phyloP scores from a whole-genome alignment of 208 protist species.

The Trypanosoma melophagium region DNA sequence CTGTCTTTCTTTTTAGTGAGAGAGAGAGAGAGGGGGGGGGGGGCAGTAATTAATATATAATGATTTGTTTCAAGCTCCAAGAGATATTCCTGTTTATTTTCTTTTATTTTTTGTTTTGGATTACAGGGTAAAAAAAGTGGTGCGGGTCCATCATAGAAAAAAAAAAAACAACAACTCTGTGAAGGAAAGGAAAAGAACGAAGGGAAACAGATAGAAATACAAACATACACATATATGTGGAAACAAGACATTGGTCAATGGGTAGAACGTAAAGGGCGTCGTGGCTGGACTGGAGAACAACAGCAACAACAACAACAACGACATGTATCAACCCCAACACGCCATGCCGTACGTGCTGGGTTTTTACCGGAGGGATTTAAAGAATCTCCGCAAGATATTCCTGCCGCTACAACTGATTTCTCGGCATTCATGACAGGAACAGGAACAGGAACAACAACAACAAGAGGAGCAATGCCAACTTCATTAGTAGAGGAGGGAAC shows the following conservation, averaged over 20 bases:
- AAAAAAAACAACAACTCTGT: too few relatives aligned
- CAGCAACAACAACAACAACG: constrained; percentile 5
- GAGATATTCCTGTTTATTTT: too few relatives aligned
- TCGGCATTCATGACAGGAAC: neutral
- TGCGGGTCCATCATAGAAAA: too few relatives aligned
- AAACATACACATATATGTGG: constrained; percentile 50
- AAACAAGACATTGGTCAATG: constrained; percentile 62
- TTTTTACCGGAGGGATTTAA: constrained; percentile 38
- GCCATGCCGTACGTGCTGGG: constrained; percentile 12
- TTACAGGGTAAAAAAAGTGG: too few relatives aligned
- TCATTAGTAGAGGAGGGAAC: neutral
- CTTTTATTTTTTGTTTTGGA: too few relatives aligned
- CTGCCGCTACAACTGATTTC: neutral
- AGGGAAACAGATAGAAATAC: constrained; percentile 9
- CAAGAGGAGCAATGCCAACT: neutral
- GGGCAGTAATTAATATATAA: too few relatives aligned
- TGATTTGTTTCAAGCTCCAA: too few relatives aligned
- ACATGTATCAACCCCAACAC: neutral
- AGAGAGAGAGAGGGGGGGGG: too few relatives aligned
- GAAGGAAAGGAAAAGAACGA: neutral
- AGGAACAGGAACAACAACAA: neutral
- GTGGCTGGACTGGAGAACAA: constrained; percentile 14
- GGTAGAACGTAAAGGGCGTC: constrained; percentile 63
- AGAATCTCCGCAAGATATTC: constrained; percentile 12
- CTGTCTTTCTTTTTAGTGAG: too few relatives aligned